Percentiles rank a stretch among this genome's conserved stretches.
These are phyloP conservation scores for Grigorovia transvaalensis DNA, from an alignment of 805 yeast genomes.

Conservation along the genomic window DNA sequence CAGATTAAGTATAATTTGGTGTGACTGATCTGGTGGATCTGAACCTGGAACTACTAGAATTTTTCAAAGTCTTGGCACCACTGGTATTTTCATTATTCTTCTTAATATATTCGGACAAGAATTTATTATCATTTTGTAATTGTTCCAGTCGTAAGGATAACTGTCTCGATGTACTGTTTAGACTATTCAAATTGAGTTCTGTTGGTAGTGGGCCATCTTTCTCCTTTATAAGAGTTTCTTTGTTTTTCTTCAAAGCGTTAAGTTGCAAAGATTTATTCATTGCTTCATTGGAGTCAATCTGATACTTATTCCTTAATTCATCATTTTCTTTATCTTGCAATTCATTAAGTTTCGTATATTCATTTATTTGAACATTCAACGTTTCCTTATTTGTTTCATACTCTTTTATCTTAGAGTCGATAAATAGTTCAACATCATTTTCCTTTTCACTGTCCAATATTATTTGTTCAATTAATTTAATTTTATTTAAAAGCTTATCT, in stretches of 20 bases:
- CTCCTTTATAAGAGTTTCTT: slow-evolving; percentile 22
- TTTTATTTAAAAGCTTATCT: slow-evolving; percentile 6
- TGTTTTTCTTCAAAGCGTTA: slow-evolving; percentile 21
- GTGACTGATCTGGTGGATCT: slow-evolving; percentile 17
- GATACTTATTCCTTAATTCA: slow-evolving; percentile 34
- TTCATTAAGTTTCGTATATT: slow-evolving; percentile 26
- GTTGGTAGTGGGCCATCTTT: slow-evolving; percentile 28
- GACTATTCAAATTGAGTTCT: slow-evolving; percentile 15
- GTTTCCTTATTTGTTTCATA: slow-evolving; percentile 1
- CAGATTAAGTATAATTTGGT: slow-evolving; percentile 8
- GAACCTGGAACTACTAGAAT: slow-evolving; percentile 7
- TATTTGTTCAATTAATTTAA: slow-evolving; percentile 5
- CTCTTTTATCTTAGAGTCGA: neutral
- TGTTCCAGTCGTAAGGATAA: slow-evolving; percentile 10
- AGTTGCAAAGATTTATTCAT: slow-evolving; percentile 32
- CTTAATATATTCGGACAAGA: slow-evolving; percentile 15
- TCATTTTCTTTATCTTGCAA: slow-evolving; percentile 20
- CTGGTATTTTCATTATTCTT: slow-evolving; percentile 7
- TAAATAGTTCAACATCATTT: neutral
- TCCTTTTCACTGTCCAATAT: neutral
- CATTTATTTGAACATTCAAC: slow-evolving; percentile 44
- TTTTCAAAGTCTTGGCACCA: neutral
- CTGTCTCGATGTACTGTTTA: slow-evolving; percentile 6
- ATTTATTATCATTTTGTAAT: slow-evolving; percentile 10
- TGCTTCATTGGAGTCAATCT: slow-evolving; percentile 36